Base-by-base conservation (phyloP, 2,329 filamentous ascomycete species). In the Ascocoryne sarcoides region DNA sequence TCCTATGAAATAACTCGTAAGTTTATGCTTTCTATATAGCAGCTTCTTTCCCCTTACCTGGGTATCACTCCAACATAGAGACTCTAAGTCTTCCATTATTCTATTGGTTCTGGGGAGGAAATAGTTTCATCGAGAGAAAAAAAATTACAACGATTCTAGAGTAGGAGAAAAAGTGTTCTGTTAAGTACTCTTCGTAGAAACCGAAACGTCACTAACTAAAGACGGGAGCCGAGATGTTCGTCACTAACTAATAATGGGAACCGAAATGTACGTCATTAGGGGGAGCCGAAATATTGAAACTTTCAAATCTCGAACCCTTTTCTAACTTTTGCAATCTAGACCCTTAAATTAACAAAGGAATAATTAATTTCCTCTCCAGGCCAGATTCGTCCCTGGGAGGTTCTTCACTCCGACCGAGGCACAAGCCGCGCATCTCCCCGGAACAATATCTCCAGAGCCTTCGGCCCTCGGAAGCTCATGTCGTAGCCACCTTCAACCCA, bases 1-100 rank as follows among this genome's bases (percentile, higher is more conserved):
- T 43, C 40, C 40, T 43, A 43, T 43, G 20, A 43, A 39, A 43
- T 43, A 43, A 43, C 19, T 39, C 17, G 40, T 43, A 43, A 43
- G 36, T 39, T 8, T 39, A 43, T 43, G 36, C 31, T 39, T 36
- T 39, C 35, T 43, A 43, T 23, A 35, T 38, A 35, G 40, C 35
- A 43, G 29, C 29, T 36, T 43, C 35, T 38, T 35, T 36, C 21
- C 39, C 40, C 40, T 43, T 21, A 43, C 40, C 40, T 43, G 36
- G 31, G 31, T 43, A 43, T 43, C 35, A 37, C 28, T 33, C 35
- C 28, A 37, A 42, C 28, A 39, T 26, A 43, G 16, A 43, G 35
- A 43, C 40, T 43, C 40, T 39, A 39, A 43, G 40, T 43, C 40
- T 43, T 29, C 30, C 40, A 43, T 43, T 34, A 31, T 39, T 39